A percentile compares a stretch with the other conserved stretches of the same genome.
These are phyloP conservation scores for Kodamaea suecica DNA, from an alignment of 1,139 yeast genomes.

Conservation along the genomic window DNA sequence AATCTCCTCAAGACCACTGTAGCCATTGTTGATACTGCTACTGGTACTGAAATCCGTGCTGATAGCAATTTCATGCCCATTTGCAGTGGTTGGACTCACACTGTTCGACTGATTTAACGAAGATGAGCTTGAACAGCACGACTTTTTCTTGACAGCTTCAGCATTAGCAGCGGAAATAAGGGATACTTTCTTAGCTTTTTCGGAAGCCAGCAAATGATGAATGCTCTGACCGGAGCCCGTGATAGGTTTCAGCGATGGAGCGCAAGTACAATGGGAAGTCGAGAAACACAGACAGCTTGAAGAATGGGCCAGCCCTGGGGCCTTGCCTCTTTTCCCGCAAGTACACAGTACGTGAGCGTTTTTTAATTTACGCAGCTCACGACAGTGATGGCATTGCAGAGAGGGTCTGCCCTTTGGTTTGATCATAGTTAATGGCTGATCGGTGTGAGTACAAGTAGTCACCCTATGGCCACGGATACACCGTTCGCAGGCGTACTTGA, in stretches of 20 bases:
- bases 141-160: slow-evolving; percentile 12
- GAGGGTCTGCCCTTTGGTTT: slow-evolving; percentile 96
- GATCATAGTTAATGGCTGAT: slow-evolving; percentile 85
- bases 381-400: slow-evolving; percentile 85
- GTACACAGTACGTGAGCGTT: slow-evolving; percentile 70
- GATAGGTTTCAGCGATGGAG: slow-evolving; percentile 21
- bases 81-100: slow-evolving; percentile 3
- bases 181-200: slow-evolving; percentile 29
- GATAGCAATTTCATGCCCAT: neutral
- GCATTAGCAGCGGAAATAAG: slow-evolving; percentile 24
- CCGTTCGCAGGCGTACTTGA: slow-evolving; percentile 92
- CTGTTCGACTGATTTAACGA: slow-evolving; percentile 1
- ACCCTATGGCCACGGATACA: slow-evolving; percentile 96
- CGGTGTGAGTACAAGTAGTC: slow-evolving; percentile 88
- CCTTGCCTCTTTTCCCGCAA: slow-evolving; percentile 61
- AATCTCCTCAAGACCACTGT: slow-evolving; percentile 3
- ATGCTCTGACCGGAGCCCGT: slow-evolving; percentile 9
- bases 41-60: slow-evolving; percentile 3
- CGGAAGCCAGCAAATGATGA: slow-evolving; percentile 21
- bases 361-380: slow-evolving; percentile 70
- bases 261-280: slow-evolving; percentile 59
- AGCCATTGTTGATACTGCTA: slow-evolving; percentile 1
- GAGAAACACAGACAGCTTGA: slow-evolving; percentile 57
- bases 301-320: slow-evolving; percentile 38
- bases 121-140: slow-evolving; percentile 1